Percentiles rank a stretch among this genome's conserved stretches.
Evolutionary conservation across 2,329 filamentous ascomycete species (phyloP).

Genomic region (Colletotrichum neosansevieriae): DNA sequence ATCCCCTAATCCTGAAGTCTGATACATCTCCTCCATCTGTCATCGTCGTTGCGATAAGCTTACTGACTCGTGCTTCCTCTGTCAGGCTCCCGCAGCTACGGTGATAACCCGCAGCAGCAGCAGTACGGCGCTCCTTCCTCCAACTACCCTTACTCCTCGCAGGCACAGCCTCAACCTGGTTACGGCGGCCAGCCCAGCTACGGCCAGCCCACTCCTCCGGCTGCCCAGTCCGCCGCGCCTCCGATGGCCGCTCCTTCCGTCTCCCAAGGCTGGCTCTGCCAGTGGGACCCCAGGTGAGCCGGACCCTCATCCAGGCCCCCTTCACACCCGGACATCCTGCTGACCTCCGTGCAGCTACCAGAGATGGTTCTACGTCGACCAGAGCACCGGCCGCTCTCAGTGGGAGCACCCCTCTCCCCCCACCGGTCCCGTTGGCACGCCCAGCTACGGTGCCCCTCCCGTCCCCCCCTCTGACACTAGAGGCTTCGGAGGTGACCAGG

Average conservation of each 20-base stretch:
- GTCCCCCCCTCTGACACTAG: slow-evolving; percentile 28
- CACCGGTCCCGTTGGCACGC: slow-evolving; percentile 27
- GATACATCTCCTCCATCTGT: neutral
- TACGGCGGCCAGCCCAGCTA: slow-evolving; percentile 39
- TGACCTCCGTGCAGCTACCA: slow-evolving; percentile 52
- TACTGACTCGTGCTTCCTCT: slow-evolving; percentile 32
- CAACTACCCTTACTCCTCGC: slow-evolving; percentile 40
- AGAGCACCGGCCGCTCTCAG: slow-evolving; percentile 70
- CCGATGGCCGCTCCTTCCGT: slow-evolving; percentile 50
- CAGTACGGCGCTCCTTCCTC: slow-evolving; percentile 40
- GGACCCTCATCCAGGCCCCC: neutral
- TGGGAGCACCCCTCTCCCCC: slow-evolving; percentile 67
- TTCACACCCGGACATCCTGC: neutral
- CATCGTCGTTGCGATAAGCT: slow-evolving; percentile 36
- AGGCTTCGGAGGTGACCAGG: slow-evolving; percentile 42
- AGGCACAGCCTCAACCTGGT: slow-evolving; percentile 39
- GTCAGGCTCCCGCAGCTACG: slow-evolving; percentile 35
- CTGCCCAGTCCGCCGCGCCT: slow-evolving; percentile 50
- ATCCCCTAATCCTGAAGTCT: neutral
- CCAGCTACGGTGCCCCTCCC: slow-evolving; percentile 31
- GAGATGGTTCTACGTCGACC: slow-evolving; percentile 75
- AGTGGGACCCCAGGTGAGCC: slow-evolving; percentile 67
- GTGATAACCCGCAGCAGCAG: slow-evolving; percentile 41
- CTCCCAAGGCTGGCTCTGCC: slow-evolving; percentile 71
- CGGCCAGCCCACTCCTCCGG: slow-evolving; percentile 37